These are phyloP conservation scores for Dactylellina leptospora DNA, from an alignment of 2,329 filamentous ascomycete species.

Conservation along the genomic window DNA sequence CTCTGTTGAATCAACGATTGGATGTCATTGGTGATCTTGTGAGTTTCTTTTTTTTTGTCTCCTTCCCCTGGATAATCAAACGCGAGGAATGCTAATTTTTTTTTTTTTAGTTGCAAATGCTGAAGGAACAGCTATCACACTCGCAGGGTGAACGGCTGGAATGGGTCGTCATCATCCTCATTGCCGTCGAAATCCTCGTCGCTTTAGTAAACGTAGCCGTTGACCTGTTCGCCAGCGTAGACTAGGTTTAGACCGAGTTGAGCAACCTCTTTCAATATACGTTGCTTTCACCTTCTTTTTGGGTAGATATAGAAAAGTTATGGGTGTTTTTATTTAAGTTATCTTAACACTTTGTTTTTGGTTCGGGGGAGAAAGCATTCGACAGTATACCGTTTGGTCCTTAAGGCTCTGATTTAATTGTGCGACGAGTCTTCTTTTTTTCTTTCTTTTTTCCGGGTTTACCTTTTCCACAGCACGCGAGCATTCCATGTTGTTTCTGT, in stretches of 20 bases:
- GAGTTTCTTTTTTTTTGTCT: conserved; percentile 16
- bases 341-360: neutral
- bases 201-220: conserved; percentile 96
- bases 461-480: neutral
- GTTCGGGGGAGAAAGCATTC: neutral
- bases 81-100: conserved; percentile 10
- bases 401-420: neutral
- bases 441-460: neutral
- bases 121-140: conserved; percentile 95
- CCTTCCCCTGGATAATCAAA: neutral
- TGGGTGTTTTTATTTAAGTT: conserved; percentile 1
- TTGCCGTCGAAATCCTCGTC: conserved; percentile 93
- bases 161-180: conserved; percentile 94
- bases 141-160: conserved; percentile 89
- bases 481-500: neutral
- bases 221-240: conserved; percentile 67
- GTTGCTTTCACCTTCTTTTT: conserved; percentile 1
- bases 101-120: conserved; percentile 71
- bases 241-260: conserved; percentile 30
- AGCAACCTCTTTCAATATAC: conserved; percentile 1
- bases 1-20: conserved; percentile 84
- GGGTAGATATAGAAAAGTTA: conserved; percentile 18
- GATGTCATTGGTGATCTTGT: conserved; percentile 88
- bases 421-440: too few relatives aligned
- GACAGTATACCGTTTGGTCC: neutral